Evolutionary conservation across 2,329 filamentous ascomycete genomes (phyloP).

Genomic region (Dothistroma pini): DNA sequence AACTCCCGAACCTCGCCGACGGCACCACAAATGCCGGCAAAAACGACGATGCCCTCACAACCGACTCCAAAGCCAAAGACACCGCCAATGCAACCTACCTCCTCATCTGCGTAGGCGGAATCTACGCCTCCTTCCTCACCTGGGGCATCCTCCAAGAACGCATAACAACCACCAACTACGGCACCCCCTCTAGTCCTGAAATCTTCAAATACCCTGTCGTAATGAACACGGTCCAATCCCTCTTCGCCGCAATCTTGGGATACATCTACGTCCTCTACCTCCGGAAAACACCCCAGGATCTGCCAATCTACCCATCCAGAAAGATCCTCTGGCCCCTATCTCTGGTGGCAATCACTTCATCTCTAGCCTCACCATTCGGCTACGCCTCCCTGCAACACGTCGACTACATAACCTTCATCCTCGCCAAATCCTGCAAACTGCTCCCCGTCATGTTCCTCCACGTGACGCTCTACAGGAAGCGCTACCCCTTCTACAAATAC

Average conservation of each 20-base stretch:
- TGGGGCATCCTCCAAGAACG: conserved; percentile 98
- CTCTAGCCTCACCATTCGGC: conserved; percentile 90
- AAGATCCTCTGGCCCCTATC: conserved; percentile 73
- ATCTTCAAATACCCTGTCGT: conserved; percentile 93
- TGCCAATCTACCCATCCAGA: conserved; percentile 70
- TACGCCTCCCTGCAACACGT: conserved; percentile 90
- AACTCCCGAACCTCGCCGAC: conserved; percentile 17
- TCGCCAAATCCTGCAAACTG: conserved; percentile 97
- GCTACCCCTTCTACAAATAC: conserved; percentile 96
- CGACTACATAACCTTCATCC: conserved; percentile 96
- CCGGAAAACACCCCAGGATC: conserved; percentile 43
- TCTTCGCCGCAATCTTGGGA: conserved; percentile 79
- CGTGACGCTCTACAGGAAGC: conserved; percentile 81
- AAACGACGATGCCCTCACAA: conserved; percentile 24
- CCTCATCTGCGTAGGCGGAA: conserved; percentile 83
- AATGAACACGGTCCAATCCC: conserved; percentile 91
- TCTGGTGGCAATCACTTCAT: conserved; percentile 81
- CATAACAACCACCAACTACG: conserved; percentile 89
- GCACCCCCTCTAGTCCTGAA: conserved; percentile 56
- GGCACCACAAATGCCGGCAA: conserved; percentile 25
- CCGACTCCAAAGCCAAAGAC: conserved; percentile 18
- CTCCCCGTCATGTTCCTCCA: conserved; percentile 98
- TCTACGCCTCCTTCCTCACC: conserved; percentile 93
- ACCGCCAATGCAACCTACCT: conserved; percentile 56
- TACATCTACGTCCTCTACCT: conserved; percentile 71